Percentiles rank a stretch among this genome's conserved stretches.
Evolutionary conservation across 345 rosid species (phyloP).

Genomic region (Arabidopsis suecica): DNA sequence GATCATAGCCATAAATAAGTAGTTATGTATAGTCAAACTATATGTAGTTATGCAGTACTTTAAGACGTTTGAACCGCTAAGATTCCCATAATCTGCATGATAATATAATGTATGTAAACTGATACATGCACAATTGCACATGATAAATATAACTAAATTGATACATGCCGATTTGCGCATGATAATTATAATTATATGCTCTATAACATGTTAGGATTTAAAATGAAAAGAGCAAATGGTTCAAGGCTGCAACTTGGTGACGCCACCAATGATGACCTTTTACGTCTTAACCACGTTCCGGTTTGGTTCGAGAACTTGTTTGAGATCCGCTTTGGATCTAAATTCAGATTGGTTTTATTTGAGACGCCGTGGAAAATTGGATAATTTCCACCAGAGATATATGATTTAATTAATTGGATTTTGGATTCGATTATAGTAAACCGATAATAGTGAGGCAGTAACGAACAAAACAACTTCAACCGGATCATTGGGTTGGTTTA

Average conservation of each 20-base stretch:
- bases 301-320: constrained; percentile 6
- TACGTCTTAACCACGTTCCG: background rate
- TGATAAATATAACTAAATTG: background rate
- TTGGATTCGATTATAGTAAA: background rate
- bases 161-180: background rate
- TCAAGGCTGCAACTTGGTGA: background rate
- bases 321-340: background rate
- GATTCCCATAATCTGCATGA: constrained; percentile 11
- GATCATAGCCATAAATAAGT: background rate
- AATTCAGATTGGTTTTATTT: background rate
- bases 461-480: constrained; percentile 3
- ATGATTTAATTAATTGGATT: no score
- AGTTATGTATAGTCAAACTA: background rate
- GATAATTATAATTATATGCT: background rate
- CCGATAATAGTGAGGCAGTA: background rate
- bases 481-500: background rate
- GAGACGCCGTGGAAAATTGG: no score
- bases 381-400: background rate
- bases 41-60: background rate
- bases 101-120: background rate
- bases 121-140: background rate
- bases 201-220: no score
- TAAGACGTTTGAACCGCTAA: constrained; percentile 13
- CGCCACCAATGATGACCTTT: constrained; percentile 16
- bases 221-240: background rate